Conservation (phyloP, 2,329 filamentous ascomycete genomes). For the Dactylellina cionopaga region DNA sequence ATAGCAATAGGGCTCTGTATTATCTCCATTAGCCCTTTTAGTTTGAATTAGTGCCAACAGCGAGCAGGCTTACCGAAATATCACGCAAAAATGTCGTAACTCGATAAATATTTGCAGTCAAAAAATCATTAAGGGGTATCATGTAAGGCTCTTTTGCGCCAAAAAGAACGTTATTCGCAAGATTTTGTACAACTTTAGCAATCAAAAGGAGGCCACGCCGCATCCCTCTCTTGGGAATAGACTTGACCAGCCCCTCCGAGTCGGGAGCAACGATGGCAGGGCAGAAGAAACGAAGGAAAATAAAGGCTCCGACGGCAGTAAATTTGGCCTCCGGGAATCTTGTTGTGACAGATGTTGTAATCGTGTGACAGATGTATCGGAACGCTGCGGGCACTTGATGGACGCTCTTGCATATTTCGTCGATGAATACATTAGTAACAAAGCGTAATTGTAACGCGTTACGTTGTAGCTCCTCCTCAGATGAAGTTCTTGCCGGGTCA, state of each 20-base stretch:
- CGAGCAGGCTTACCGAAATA: conserved; percentile 68
- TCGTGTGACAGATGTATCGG: conserved; percentile 75
- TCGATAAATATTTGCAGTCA: conserved; percentile 74
- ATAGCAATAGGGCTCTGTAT: conserved; percentile 61
- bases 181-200: conserved; percentile 76
- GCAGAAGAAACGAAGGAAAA: conserved; percentile 77
- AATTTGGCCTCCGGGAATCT: conserved; percentile 76
- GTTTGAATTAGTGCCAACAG: not conserved
- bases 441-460: conserved; percentile 74
- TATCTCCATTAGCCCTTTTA: not conserved
- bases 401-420: conserved; percentile 74
- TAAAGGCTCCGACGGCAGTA: conserved; percentile 76
- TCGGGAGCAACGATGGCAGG: conserved; percentile 77
- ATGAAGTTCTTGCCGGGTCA: conserved; percentile 70
- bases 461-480: conserved; percentile 72
- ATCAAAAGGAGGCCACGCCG: conserved; percentile 74
- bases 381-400: conserved; percentile 72
- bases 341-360: conserved; percentile 71
- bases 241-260: conserved; percentile 72
- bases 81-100: conserved; percentile 74
- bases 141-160: conserved; percentile 78
- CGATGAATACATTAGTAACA: conserved; percentile 76
- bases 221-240: conserved; percentile 74
- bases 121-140: conserved; percentile 75
- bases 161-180: conserved; percentile 77